phyloP scores from a whole-genome alignment of 768 basidiomycete species.

The Hygrophorus pudorinus region DNA sequence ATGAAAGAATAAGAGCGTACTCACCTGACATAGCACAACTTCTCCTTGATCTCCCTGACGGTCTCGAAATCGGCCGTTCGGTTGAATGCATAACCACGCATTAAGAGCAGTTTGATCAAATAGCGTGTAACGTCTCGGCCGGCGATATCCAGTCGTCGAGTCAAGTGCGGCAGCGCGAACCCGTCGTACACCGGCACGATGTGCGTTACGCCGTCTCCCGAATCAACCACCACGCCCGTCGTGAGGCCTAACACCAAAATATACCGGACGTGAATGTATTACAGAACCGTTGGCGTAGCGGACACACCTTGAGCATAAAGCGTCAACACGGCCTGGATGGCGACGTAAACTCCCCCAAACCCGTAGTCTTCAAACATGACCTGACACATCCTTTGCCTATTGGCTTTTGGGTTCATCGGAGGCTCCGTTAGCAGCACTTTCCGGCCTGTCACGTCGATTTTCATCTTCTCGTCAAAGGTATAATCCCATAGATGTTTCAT shows the following conservation, averaged over 20 bases:
- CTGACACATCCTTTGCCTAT: slow-evolving; percentile 89
- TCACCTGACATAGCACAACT: slow-evolving; percentile 93
- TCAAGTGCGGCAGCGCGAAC: slow-evolving; percentile 90
- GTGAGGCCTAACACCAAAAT: slow-evolving; percentile 60
- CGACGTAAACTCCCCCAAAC: slow-evolving; percentile 91
- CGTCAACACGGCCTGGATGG: slow-evolving; percentile 97
- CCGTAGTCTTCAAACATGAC: slow-evolving; percentile 99
- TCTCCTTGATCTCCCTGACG: slow-evolving; percentile 97
- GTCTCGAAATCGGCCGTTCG: slow-evolving; percentile 99
- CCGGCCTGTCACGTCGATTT: slow-evolving; percentile 73
- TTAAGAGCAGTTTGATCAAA: slow-evolving; percentile 96
- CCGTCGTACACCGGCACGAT: slow-evolving; percentile 99
- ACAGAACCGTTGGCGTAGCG: neutral
- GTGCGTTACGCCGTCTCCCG: slow-evolving; percentile 98
- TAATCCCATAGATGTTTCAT: slow-evolving; percentile 99
- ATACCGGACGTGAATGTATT: too few relatives aligned
- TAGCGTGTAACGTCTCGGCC: slow-evolving; percentile 98
- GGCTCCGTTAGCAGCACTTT: slow-evolving; percentile 96
- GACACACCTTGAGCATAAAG: slow-evolving; percentile 93
- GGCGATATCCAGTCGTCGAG: slow-evolving; percentile 90
- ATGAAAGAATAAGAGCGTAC: slow-evolving; percentile 10
- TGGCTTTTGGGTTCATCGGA: slow-evolving; percentile 96
- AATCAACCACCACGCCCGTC: slow-evolving; percentile 98
- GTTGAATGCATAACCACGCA: slow-evolving; percentile 99
- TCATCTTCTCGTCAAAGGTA: slow-evolving; percentile 93